Conservation (phyloP, 1,284 basidiomycete genomes). For the Kalmanozyma brasiliensis region DNA sequence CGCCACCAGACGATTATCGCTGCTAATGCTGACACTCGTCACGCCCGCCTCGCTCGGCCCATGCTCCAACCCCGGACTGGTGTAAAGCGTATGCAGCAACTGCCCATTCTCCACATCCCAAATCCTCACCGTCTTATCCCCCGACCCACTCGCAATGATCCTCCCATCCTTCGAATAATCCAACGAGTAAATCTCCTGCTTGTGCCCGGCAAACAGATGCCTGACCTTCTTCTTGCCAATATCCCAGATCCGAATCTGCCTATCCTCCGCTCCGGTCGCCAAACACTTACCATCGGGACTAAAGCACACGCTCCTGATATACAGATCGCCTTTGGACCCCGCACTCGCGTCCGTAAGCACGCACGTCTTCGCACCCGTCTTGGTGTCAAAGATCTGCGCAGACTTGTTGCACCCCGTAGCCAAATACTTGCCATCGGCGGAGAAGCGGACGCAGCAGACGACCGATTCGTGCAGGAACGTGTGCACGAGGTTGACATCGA, state of each 20-base stretch:
- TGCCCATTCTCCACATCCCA: conserved; percentile 81
- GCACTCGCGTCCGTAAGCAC: conserved; percentile 72
- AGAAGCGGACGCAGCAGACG: conserved; percentile 91
- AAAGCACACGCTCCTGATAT: conserved; percentile 67
- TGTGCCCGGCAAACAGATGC: conserved; percentile 82
- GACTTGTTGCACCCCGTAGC: conserved; percentile 91
- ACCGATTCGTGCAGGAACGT: conserved; percentile 91
- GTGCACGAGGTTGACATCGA: conserved; percentile 90
- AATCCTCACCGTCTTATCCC: conserved; percentile 87
- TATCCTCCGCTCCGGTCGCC: conserved; percentile 66
- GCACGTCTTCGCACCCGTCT: conserved; percentile 82
- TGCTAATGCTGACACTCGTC: conserved; percentile 79
- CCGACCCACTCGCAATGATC: conserved; percentile 86
- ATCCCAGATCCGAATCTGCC: conserved; percentile 75
- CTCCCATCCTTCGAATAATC: conserved; percentile 82
- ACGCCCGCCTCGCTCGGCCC: conserved; percentile 79
- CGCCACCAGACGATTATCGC: conserved; percentile 82
- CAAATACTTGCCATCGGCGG: conserved; percentile 84
- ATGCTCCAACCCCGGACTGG: conserved; percentile 69
- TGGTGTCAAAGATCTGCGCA: conserved; percentile 88
- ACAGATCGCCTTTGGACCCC: conserved; percentile 61
- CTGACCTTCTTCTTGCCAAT: conserved; percentile 74
- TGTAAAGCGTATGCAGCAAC: conserved; percentile 64
- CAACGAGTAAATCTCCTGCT: conserved; percentile 89
- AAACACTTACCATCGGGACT: conserved; percentile 65